Evolutionary conservation across 2,329 filamentous ascomycete genomes (phyloP).

Genomic region (Magnaporthiopsis poae): DNA sequence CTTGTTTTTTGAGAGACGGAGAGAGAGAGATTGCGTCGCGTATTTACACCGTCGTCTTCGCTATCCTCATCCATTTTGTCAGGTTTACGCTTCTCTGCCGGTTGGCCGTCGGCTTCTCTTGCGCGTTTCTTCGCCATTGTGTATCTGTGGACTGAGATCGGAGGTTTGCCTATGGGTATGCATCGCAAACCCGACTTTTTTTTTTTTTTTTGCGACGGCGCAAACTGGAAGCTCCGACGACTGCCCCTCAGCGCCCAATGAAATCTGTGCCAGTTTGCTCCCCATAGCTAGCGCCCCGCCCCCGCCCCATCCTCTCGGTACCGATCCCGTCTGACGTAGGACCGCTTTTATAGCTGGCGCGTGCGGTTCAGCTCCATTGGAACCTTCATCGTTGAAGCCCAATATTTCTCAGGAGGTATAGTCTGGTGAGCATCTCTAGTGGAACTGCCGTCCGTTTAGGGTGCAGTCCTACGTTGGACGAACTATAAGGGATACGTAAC

Average conservation of each 20-base stretch:
- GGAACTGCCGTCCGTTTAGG: background rate
- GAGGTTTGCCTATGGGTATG: background rate
- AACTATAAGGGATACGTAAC: background rate
- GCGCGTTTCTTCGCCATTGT: constrained; percentile 27
- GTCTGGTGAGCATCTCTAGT: background rate
- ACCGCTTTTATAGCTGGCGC: background rate
- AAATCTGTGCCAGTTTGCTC: background rate
- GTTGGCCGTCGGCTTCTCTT: constrained; percentile 24
- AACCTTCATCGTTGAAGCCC: background rate
- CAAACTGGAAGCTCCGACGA: background rate
- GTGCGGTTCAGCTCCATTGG: background rate
- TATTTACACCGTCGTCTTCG: constrained; percentile 43
- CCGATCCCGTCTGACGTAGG: background rate
- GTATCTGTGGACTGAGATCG: background rate
- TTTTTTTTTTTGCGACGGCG: background rate
- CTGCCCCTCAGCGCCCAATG: background rate
- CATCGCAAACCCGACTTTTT: background rate
- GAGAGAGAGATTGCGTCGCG: background rate
- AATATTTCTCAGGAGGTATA: too few relatives aligned
- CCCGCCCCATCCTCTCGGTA: background rate
- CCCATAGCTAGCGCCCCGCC: background rate
- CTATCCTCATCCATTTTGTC: constrained; percentile 34
- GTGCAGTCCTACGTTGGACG: background rate
- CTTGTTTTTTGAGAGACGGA: background rate
- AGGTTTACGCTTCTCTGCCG: constrained; percentile 17